phyloP scores from a whole-genome alignment of 2,329 filamentous ascomycete genomes.

The Alternaria gansuensis region DNA sequence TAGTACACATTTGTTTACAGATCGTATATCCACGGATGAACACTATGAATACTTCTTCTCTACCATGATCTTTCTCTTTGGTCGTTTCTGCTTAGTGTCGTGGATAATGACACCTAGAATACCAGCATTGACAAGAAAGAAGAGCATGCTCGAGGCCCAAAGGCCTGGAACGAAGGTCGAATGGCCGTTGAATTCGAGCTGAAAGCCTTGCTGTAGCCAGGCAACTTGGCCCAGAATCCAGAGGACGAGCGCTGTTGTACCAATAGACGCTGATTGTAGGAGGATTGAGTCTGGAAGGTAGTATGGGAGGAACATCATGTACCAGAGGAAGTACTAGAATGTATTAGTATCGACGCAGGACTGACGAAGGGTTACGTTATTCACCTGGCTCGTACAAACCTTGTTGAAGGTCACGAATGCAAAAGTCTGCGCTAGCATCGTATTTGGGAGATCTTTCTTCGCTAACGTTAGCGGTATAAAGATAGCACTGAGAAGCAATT shows the following conservation, averaged over 20 bases:
- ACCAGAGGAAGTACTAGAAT: slow-evolving; percentile 94
- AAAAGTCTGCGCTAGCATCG: slow-evolving; percentile 95
- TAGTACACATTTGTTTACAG: background rate
- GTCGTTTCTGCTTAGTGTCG: slow-evolving; percentile 59
- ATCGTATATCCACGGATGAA: background rate
- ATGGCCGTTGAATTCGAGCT: slow-evolving; percentile 68
- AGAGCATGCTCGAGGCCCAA: slow-evolving; percentile 76
- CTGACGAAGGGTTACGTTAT: slow-evolving; percentile 31
- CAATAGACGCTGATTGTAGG: slow-evolving; percentile 66
- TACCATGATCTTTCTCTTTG: background rate
- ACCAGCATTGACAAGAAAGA: slow-evolving; percentile 88
- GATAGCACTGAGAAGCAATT: slow-evolving; percentile 80
- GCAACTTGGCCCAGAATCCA: slow-evolving; percentile 78
- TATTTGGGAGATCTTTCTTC: slow-evolving; percentile 80
- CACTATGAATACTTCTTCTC: slow-evolving; percentile 5
- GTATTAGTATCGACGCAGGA: slow-evolving; percentile 12
- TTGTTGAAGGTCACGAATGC: slow-evolving; percentile 99
- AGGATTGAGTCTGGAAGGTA: slow-evolving; percentile 85
- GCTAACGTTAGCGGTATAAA: slow-evolving; percentile 79
- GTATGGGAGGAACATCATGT: slow-evolving; percentile 90
- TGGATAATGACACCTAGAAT: slow-evolving; percentile 81
- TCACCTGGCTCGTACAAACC: slow-evolving; percentile 95
- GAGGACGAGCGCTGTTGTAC: slow-evolving; percentile 69
- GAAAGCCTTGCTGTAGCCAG: slow-evolving; percentile 62
- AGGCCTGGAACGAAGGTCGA: slow-evolving; percentile 88